A percentile compares a stretch with the other conserved stretches of the same genome.
phyloP scores from a whole-genome alignment of 345 rosid genomes.

The Streptanthus diversifolius region DNA sequence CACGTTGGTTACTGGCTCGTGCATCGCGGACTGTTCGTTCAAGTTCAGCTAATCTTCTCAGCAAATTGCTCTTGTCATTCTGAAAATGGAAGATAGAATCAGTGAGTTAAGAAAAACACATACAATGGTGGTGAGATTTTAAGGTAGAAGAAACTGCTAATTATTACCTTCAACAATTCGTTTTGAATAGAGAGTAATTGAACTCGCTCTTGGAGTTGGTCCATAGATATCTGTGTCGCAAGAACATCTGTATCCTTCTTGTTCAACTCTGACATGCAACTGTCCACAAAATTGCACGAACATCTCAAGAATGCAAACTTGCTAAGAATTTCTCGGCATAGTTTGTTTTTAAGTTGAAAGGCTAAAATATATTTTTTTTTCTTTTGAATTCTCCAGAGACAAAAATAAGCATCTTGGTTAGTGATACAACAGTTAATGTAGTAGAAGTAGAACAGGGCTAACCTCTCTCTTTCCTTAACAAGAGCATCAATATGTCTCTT shows the following conservation, averaged over 20 bases:
- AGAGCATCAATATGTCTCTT: slow-evolving; percentile 53
- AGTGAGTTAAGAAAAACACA: neutral
- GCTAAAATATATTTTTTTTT: neutral
- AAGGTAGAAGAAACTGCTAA: slow-evolving; percentile 1
- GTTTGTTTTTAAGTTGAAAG: neutral
- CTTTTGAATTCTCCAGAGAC: neutral
- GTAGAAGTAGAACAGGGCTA: slow-evolving; percentile 21
- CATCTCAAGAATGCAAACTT: neutral
- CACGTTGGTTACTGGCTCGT: slow-evolving; percentile 38
- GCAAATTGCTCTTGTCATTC: slow-evolving; percentile 78
- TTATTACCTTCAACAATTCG: slow-evolving; percentile 69
- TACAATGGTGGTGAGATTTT: neutral
- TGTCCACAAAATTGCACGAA: slow-evolving; percentile 27
- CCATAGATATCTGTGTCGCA: slow-evolving; percentile 49
- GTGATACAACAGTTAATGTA: neutral
- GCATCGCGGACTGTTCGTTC: slow-evolving; percentile 56
- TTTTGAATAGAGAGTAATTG: slow-evolving; percentile 79
- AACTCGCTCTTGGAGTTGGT: slow-evolving; percentile 75
- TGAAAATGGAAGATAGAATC: slow-evolving; percentile 20
- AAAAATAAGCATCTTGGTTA: neutral
- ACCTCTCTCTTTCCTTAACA: slow-evolving; percentile 73
- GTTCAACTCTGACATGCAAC: slow-evolving; percentile 57
- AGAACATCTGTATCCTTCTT: slow-evolving; percentile 64
- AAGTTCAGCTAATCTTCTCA: slow-evolving; percentile 61
- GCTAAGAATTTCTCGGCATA: neutral